Evolutionary conservation across 2,329 filamentous ascomycete genomes (phyloP).

Genomic region (Xylaria sp.): DNA sequence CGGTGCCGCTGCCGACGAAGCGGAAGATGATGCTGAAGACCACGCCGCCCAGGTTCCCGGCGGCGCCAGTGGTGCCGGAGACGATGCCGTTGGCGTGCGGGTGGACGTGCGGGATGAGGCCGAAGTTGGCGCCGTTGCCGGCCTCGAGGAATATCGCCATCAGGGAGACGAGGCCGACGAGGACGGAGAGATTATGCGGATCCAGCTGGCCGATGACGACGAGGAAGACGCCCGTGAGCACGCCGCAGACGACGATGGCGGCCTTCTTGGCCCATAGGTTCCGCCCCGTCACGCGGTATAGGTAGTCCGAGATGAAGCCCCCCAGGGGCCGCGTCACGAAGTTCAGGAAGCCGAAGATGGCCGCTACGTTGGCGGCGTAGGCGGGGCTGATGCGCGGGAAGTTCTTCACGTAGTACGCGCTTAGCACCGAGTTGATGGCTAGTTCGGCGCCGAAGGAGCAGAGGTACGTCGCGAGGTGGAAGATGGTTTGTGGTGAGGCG

Average conservation of each 20-base stretch:
- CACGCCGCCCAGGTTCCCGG: conserved; percentile 86
- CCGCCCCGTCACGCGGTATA: conserved; percentile 56
- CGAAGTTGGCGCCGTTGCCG: conserved; percentile 87
- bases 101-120: conserved; percentile 87
- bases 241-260: conserved; percentile 72
- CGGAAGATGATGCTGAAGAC: conserved; percentile 86
- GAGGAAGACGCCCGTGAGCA: conserved; percentile 68
- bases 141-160: conserved; percentile 87
- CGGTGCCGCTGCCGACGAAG: conserved; percentile 70
- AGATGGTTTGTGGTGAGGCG: conserved; percentile 65
- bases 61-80: conserved; percentile 80
- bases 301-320: conserved; percentile 65
- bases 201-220: conserved; percentile 73
- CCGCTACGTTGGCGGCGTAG: conserved; percentile 69
- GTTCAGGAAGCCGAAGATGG: conserved; percentile 82
- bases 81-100: conserved; percentile 83
- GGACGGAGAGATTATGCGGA: conserved; percentile 68
- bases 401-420: conserved; percentile 69
- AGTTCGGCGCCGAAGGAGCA: conserved; percentile 73
- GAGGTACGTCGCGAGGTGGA: conserved; percentile 67
- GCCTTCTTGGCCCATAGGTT: conserved; percentile 60
- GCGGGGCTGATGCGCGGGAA: conserved; percentile 69
- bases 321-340: conserved; percentile 74
- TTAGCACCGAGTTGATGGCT: conserved; percentile 70
- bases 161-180: conserved; percentile 81